Percentiles rank a stretch among this genome's conserved stretches.
These are phyloP conservation scores for Rhodotorula babjevae DNA, from an alignment of 768 basidiomycete genomes.

Conservation along the genomic window DNA sequence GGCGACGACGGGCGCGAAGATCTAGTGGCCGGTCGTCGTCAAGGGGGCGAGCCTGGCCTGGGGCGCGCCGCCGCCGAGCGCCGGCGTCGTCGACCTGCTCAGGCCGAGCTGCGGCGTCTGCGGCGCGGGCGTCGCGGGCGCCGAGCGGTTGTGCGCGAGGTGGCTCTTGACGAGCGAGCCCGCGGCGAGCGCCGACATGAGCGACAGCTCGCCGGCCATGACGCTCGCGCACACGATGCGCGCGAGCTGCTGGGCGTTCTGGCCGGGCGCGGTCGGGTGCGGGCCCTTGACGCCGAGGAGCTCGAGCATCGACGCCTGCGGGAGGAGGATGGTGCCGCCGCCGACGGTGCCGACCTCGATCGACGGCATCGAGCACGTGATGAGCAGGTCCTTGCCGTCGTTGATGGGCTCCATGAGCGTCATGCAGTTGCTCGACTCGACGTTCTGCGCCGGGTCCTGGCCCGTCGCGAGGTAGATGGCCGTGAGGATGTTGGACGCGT, in stretches of 20 bases:
- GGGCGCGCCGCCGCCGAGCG: neutral
- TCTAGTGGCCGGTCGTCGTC: neutral
- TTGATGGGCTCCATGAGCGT: slow-evolving; percentile 97
- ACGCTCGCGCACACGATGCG: slow-evolving; percentile 84
- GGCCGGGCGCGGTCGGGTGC: slow-evolving; percentile 76
- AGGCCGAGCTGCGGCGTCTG: neutral
- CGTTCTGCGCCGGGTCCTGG: slow-evolving; percentile 98
- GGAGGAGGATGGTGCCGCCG: slow-evolving; percentile 84
- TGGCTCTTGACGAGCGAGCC: slow-evolving; percentile 74
- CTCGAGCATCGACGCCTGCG: slow-evolving; percentile 83
- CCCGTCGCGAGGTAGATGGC: slow-evolving; percentile 93
- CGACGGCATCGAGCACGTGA: slow-evolving; percentile 96
- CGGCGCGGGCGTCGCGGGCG: slow-evolving; percentile 2
- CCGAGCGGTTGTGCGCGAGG: slow-evolving; percentile 72
- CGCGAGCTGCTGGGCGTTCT: slow-evolving; percentile 83
- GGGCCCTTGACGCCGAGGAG: slow-evolving; percentile 91
- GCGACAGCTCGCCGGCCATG: slow-evolving; percentile 93
- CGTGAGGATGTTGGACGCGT: slow-evolving; percentile 94
- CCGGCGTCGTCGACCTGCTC: neutral
- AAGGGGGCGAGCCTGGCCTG: neutral
- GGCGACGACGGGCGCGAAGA: too few species aligned
- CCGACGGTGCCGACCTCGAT: slow-evolving; percentile 98
- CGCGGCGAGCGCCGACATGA: slow-evolving; percentile 86
- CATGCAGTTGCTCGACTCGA: slow-evolving; percentile 97
- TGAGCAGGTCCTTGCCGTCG: slow-evolving; percentile 78